Base-by-base conservation (phyloP, 352 stramenopile species). In the Phytopythium vexans region DNA sequence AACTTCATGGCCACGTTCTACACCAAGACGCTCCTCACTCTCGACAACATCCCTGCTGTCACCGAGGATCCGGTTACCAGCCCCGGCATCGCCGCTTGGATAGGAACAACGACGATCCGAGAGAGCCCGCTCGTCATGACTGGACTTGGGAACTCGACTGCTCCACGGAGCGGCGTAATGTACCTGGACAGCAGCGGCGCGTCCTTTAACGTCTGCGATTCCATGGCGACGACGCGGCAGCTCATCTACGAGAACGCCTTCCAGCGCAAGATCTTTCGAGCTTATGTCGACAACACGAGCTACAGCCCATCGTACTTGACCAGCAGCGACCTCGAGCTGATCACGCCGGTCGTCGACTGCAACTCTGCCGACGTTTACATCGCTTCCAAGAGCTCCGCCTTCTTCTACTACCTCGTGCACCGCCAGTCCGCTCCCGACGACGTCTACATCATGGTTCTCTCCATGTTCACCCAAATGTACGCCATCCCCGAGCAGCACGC, bases 341-440 rank as follows among this genome's bases (percentile, higher is more conserved):
- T 86, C 6, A 36, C 70, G n/a, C 62, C 70, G 0, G 52, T 86
- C 0, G 61, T 82, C 5, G 72, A 83, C 46, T 86, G 74, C 47
- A 64, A 64, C 5, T 74, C 58, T 8, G 46, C 35, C 1, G 44
- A 60, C 15, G 59, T 86, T 46, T 1, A 56, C 2, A 9, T 63
- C 6, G 49, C 46, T 6, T 55, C 63, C 44, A 47, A 45, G 6
- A 62, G 62, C 7, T 41, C 10, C 0, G 51, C 62, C 12, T 60
- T 48, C 6, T 70, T 72, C 21, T 70, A 66, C 49, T 75, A 68
- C 33, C 43, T 77, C 38, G 53, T 73, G n/a, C 70, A 58, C 37
- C 57, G 45, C 3, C 55, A 11, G 15, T 9, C n/a, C 2, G 49
- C 63, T 14, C 52, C 62, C 1, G 52, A 21, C 8, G 48, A 66